Evolutionary conservation across 345 rosid genomes (phyloP).

Genomic region (Sonneratia alba): DNA sequence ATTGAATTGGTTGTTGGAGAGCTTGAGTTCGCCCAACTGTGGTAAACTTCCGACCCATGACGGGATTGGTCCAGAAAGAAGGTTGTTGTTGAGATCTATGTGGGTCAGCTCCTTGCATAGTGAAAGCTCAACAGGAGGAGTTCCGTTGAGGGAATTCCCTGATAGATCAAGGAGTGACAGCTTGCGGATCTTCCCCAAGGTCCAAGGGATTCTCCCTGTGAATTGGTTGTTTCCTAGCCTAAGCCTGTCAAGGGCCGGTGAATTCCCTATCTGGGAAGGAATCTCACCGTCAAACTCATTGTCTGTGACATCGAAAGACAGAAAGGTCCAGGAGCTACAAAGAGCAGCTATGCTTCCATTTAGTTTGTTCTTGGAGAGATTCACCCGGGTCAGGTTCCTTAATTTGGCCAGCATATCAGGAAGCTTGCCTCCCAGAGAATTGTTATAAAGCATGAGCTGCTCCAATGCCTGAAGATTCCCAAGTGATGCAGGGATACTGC

Average conservation of each 20-base stretch:
- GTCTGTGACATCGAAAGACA: slow-evolving; percentile 79
- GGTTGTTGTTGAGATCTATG: slow-evolving; percentile 74
- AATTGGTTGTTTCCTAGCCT: slow-evolving; percentile 72
- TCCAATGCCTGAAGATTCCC: slow-evolving; percentile 45
- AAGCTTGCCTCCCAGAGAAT: slow-evolving; percentile 64
- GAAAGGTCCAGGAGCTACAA: slow-evolving; percentile 51
- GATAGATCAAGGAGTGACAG: slow-evolving; percentile 67
- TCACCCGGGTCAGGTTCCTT: slow-evolving; percentile 71
- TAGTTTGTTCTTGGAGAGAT: slow-evolving; percentile 59
- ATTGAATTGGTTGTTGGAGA: slow-evolving; percentile 53
- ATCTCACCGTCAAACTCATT: slow-evolving; percentile 57
- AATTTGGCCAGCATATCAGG: slow-evolving; percentile 53
- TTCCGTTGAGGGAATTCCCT: slow-evolving; percentile 58
- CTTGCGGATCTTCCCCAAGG: slow-evolving; percentile 59
- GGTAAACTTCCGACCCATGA: slow-evolving; percentile 66
- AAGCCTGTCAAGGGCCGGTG: slow-evolving; percentile 66
- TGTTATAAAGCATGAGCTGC: slow-evolving; percentile 90
- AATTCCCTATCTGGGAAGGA: slow-evolving; percentile 64
- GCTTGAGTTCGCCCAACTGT: slow-evolving; percentile 68
- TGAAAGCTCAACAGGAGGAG: slow-evolving; percentile 52
- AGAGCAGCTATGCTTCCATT: slow-evolving; percentile 62
- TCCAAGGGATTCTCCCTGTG: slow-evolving; percentile 69
- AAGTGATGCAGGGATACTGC: slow-evolving; percentile 48
- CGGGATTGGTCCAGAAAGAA: slow-evolving; percentile 60
- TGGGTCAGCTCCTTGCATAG: slow-evolving; percentile 69